These are phyloP conservation scores for Cyberlindnera mycetangii DNA, from an alignment of 805 yeast genomes.

Conservation along the genomic window DNA sequence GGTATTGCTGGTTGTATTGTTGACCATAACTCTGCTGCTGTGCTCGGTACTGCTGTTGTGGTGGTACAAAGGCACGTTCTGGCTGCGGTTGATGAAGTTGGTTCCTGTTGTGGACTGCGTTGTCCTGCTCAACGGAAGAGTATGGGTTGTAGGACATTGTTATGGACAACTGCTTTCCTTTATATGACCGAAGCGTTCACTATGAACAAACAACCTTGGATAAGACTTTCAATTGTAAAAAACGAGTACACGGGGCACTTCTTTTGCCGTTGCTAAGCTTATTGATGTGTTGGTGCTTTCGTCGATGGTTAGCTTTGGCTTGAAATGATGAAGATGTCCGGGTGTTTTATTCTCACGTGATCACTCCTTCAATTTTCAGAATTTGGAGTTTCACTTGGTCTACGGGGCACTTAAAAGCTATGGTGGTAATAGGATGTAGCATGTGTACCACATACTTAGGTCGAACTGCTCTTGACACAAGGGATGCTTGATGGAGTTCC, in stretches of 20 bases:
- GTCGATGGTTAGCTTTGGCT: neutral
- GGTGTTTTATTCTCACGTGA: neutral
- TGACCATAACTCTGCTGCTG: slow-evolving; percentile 19
- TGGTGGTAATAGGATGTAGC: too few relatives aligned
- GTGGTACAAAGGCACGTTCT: slow-evolving; percentile 20
- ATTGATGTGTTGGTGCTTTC: neutral
- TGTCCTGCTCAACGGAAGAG: slow-evolving; percentile 27
- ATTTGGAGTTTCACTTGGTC: too few relatives aligned
- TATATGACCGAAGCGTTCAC: neutral
- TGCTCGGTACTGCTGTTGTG: slow-evolving; percentile 17
- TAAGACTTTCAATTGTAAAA: too few relatives aligned
- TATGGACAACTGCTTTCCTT: too few relatives aligned
- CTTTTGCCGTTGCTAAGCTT: too few relatives aligned
- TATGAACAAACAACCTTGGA: too few relatives aligned
- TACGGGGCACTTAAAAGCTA: too few relatives aligned
- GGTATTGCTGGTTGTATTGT: slow-evolving; percentile 8
- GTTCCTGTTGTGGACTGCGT: slow-evolving; percentile 18
- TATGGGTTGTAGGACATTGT: slow-evolving; percentile 49
- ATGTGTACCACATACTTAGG: too few relatives aligned
- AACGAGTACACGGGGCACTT: too few relatives aligned
- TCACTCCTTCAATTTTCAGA: too few relatives aligned
- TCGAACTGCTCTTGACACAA: too few relatives aligned
- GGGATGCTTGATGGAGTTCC: too few relatives aligned
- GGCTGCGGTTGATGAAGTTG: slow-evolving; percentile 27
- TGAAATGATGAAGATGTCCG: neutral